phyloP scores from a whole-genome alignment of 331 rosid species.

The Telfairia occidentalis region DNA sequence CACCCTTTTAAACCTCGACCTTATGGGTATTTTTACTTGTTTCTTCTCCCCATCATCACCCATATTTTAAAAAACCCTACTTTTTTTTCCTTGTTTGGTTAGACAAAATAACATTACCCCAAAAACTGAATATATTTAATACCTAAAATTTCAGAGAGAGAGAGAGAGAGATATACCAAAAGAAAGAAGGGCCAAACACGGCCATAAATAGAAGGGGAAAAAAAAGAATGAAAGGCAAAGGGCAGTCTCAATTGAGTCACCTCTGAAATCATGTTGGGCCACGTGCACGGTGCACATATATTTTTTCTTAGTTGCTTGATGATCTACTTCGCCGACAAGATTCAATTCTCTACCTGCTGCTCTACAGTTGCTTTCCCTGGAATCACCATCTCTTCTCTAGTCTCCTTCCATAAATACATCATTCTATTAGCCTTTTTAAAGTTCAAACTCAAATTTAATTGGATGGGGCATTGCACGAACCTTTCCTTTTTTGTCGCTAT shows the following conservation, averaged over 20 bases:
- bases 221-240: neutral
- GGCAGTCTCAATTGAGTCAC: neutral
- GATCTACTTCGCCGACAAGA: conserved; percentile 10
- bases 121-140: neutral
- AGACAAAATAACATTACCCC: neutral
- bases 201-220: neutral
- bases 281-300: conserved; percentile 4
- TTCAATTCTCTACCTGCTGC: neutral
- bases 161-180: neutral
- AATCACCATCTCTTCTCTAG: neutral
- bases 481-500: neutral
- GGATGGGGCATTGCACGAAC: neutral
- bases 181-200: neutral
- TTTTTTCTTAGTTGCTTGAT: neutral
- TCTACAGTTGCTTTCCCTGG: neutral
- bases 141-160: no score
- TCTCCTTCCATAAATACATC: no score
- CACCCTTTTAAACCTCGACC: conserved; percentile 34
- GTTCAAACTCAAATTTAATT: no score
- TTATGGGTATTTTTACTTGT: neutral
- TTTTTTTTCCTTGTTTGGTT: neutral
- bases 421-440: no score
- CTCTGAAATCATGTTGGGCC: conserved; percentile 13
- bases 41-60: conserved; percentile 22
- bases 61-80: neutral